Base-by-base conservation (phyloP, 768 basidiomycete genomes). In the Mycena haematopus region DNA sequence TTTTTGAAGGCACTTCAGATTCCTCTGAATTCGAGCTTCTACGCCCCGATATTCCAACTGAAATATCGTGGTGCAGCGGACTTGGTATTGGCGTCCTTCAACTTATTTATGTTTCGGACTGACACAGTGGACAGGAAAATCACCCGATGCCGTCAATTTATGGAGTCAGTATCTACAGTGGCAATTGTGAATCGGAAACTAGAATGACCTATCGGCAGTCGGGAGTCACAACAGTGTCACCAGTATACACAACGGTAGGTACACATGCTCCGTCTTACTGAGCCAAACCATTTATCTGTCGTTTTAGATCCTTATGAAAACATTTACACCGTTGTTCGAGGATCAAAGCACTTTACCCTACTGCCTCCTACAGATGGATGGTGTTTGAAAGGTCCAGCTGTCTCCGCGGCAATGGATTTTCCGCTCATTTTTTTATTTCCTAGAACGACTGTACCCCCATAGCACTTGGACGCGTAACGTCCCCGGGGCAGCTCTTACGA, bases 341-440 rank as follows among this genome's bases (percentile, higher is more conserved):
- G 95, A 13, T 76, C 82, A 49, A 98, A 97, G 70, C 86, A 89
- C 40, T 97, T 98, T 70, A 89, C 89, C 0, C 81, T 98, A 13
- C 75, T 95, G 22, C 92, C 95, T 2, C 96, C 96, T 3, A 90
- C 90, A n/a, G 95, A 96, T 71, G 89, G 91, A 21, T 90, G 89
- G 84, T 90, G 86, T 75, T 72, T 96, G 38, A 74, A 87, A 78
- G 95, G 95, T 94, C 60, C 52, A 78, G 29, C 9, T 56, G 29
- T 19, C 50, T 35, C 53, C 38, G 14, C 44, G 29, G 52, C 38
- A 36, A 45, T 49, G 22, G 21, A 45, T 38, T 33, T 13, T 21
- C 57, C n/a, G 36, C 31, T 55, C 38, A 33, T 25, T n/a, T n/a
- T n/a, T n/a, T 27, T 29, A 36, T 38, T 42, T 60, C 70, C n/a